Base-by-base conservation (phyloP, 768 basidiomycete species). In the Boletus reticulatus region DNA sequence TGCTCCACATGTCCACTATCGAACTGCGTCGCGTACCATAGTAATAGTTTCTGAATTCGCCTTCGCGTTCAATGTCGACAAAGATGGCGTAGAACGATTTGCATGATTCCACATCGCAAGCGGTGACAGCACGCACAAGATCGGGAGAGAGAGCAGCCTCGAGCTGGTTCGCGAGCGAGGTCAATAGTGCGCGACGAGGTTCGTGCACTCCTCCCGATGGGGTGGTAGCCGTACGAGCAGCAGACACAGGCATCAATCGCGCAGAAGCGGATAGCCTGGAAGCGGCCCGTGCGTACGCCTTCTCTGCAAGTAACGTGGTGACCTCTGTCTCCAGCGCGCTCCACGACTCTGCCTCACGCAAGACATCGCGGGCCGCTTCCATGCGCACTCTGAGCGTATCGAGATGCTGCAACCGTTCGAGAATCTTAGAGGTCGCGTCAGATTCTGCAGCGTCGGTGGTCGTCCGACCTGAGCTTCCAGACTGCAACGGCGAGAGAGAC, bases 321-420 rank as follows among this genome's bases (percentile, higher is more conserved):
- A 97, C 89, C 73, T 99, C 97, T 36, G 89, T 80, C 69, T 98
- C 97, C 44, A 99, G 80, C 3, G 92, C 92, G 54, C 88, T 91
- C 97, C 97, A 99, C 61, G 88, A 92, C 76, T 98, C 95, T 13
- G 97, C 95, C 68, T 98, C 96, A 24, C 88, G 84, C 36, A 98
- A 74, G 17, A 98, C 94, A 58, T 93, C 93, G 34, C 94, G 79
- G 1, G 93, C 82, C 0, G 86, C 85, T 68, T 94, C 93, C 92
- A 99, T 94, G 20, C 88, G 79, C 22, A 76, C 76, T 67, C 94
- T 97, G 29, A 94, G 80, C 11, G 81, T 84, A 70, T 98, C 94
- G 39, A 98, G 79, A 43, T 85, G 78, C 50, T 85, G 84, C n/a
- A 99, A 75, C 34, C 82, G 81, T 52, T 92, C 86, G 55, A 98